Evolutionary conservation across 2,329 filamentous ascomycete genomes (phyloP).

Genomic region (Alternaria viburni): DNA sequence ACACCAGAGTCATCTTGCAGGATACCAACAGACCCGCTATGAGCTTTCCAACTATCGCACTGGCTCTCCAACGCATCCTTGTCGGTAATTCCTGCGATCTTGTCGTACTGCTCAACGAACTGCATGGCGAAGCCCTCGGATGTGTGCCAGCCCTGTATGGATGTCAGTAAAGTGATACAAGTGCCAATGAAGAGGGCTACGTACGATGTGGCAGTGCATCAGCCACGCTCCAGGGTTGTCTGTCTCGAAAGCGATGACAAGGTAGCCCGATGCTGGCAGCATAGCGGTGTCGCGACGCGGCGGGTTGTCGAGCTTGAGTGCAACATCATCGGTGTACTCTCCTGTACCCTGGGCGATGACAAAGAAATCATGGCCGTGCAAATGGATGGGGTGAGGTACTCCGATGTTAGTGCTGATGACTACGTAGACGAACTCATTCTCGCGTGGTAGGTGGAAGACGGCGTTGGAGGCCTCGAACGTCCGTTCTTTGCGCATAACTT

Average conservation of each 20-base stretch:
- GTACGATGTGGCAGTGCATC: constrained; percentile 47
- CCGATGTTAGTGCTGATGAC: constrained; percentile 48
- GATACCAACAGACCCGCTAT: constrained; percentile 12
- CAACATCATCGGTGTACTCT: constrained; percentile 16
- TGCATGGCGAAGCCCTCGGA: constrained; percentile 43
- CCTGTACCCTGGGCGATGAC: constrained; percentile 38
- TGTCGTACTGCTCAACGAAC: constrained; percentile 37
- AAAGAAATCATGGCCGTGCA: constrained; percentile 44
- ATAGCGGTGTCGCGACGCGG: constrained; percentile 43
- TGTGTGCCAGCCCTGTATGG: constrained; percentile 38
- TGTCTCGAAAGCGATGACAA: constrained; percentile 45
- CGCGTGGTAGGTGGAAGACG: constrained; percentile 29
- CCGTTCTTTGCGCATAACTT: constrained; percentile 42
- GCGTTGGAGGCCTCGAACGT: constrained; percentile 41
- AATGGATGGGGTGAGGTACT: constrained; percentile 42
- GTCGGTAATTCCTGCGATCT: constrained; percentile 32
- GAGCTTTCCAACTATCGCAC: constrained; percentile 23
- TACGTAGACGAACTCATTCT: constrained; percentile 49
- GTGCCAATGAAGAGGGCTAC: neutral
- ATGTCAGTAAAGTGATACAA: neutral
- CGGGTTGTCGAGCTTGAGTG: constrained; percentile 39
- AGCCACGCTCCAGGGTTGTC: constrained; percentile 48
- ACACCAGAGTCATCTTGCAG: constrained; percentile 40
- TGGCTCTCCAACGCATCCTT: constrained; percentile 3
- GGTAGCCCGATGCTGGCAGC: constrained; percentile 38